phyloP scores from a whole-genome alignment of 2,329 filamentous ascomycete species.

The Aspergillus melleus region DNA sequence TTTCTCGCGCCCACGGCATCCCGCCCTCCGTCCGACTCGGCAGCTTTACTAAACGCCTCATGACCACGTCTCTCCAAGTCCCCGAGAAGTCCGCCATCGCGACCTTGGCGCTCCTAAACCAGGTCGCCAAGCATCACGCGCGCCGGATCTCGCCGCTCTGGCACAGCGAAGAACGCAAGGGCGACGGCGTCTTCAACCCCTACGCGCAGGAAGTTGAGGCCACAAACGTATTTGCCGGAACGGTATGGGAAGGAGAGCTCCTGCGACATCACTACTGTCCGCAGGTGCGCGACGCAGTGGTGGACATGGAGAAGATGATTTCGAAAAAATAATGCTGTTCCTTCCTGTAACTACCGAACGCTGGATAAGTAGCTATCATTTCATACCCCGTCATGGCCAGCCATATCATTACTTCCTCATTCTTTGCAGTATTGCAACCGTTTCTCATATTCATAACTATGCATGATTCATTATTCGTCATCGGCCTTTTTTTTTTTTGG shows the following conservation, averaged over 20 bases:
- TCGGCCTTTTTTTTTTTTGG: too few species aligned
- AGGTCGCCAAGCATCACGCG: constrained; percentile 77
- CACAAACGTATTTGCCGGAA: constrained; percentile 86
- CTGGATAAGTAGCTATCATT: too few species aligned
- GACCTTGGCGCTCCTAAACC: constrained; percentile 72
- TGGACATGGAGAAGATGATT: constrained; percentile 67
- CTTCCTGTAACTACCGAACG: not conserved
- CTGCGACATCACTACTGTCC: constrained; percentile 83
- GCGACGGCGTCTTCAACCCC: constrained; percentile 82
- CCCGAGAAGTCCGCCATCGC: constrained; percentile 88
- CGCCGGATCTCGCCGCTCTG: constrained; percentile 83
- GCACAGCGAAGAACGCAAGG: constrained; percentile 91
- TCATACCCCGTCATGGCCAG: not conserved
- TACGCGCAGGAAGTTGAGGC: constrained; percentile 72
- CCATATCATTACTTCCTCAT: not conserved
- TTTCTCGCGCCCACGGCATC: constrained; percentile 73
- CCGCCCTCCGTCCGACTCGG: constrained; percentile 82
- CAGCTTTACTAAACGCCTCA: constrained; percentile 88
- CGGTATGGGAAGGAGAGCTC: constrained; percentile 91
- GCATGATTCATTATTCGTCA: too few species aligned
- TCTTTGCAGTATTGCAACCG: too few species aligned
- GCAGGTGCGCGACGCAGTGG: constrained; percentile 74
- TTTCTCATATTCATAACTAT: too few species aligned
- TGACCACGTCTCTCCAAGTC: constrained; percentile 77
- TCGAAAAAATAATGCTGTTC: constrained; percentile 18